Conservation (phyloP, 495 filamentous ascomycete species). For the Melanomma pulvis-pyrius region DNA sequence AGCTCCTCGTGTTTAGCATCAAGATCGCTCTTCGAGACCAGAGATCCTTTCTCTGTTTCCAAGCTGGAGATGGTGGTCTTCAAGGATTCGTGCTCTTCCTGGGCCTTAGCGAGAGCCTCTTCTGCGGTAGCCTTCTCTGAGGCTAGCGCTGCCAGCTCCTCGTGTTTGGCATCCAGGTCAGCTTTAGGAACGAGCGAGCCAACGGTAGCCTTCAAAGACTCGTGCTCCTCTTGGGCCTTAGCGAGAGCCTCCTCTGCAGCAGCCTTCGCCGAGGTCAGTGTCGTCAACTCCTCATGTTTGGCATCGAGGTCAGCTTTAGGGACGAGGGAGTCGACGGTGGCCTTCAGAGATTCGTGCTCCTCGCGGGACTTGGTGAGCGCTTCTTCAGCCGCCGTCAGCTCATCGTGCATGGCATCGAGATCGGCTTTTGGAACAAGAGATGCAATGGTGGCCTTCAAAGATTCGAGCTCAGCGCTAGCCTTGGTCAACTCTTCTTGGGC, state of each 20-base stretch:
- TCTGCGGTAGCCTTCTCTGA: not conserved
- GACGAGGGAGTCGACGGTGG: not conserved
- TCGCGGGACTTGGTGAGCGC: not conserved
- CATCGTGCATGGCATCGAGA: not conserved
- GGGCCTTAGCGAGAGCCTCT: not conserved
- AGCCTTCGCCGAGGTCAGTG: conserved; percentile 14
- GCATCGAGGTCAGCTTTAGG: not conserved
- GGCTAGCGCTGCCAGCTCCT: not conserved
- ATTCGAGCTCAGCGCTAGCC: conserved; percentile 4
- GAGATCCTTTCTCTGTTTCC: conserved; percentile 3
- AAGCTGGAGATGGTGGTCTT: not conserved
- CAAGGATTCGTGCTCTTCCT: conserved; percentile 1
- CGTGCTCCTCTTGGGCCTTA: conserved; percentile 10
- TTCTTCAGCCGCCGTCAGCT: not conserved
- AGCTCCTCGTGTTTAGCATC: not conserved
- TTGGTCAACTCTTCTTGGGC: conserved; percentile 3
- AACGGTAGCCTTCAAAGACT: not conserved
- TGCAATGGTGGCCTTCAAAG: conserved; percentile 8
- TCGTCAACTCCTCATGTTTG: conserved; percentile 8
- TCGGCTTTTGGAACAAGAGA: not conserved
- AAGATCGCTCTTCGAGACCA: conserved; percentile 1
- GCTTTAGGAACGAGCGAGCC: not conserved
- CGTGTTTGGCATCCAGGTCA: conserved; percentile 3
- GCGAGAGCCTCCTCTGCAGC: conserved; percentile 11
- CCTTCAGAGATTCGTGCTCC: not conserved